Percentiles rank a stretch among this genome's conserved stretches.
phyloP scores from a whole-genome alignment of 176 grass and related monocot species.

The Pontederia paniculata region DNA sequence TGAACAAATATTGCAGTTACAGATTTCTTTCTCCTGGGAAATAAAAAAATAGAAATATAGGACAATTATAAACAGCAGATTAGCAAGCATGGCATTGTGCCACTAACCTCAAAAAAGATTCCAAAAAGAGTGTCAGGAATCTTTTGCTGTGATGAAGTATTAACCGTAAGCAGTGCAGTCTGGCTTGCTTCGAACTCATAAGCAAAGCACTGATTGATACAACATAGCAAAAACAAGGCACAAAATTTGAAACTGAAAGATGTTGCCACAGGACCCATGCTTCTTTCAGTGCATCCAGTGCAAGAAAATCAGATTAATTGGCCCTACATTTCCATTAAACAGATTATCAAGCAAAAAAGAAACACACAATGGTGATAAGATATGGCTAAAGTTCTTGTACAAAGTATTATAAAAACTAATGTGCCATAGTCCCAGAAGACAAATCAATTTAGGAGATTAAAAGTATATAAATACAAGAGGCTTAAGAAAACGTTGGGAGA shows the following conservation, averaged over 20 bases:
- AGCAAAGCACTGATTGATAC: conserved; percentile 20
- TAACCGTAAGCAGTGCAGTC: conserved; percentile 32
- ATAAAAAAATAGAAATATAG: no score
- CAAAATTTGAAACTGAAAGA: conserved; percentile 8
- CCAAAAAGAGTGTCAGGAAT: conserved; percentile 66
- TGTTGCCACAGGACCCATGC: conserved; percentile 18
- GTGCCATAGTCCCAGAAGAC: no score
- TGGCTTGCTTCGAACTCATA: conserved; percentile 20
- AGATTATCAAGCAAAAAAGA: background rate
- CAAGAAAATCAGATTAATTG: background rate
- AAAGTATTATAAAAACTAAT: no score
- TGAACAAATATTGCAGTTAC: no score
- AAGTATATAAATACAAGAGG: no score
- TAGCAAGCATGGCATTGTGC: background rate
- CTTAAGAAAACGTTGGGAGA: no score
- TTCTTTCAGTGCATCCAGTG: conserved; percentile 1
- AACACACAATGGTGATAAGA: background rate
- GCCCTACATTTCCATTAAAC: conserved; percentile 12
- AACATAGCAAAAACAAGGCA: conserved; percentile 16
- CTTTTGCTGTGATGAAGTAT: conserved; percentile 35
- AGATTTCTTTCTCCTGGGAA: no score
- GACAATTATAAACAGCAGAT: background rate
- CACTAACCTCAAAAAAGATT: conserved; percentile 74
- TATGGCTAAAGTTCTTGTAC: no score
- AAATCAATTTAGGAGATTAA: no score